phyloP scores from a whole-genome alignment of 78 protist genomes.

The Dictyostelium brefeldianum region DNA sequence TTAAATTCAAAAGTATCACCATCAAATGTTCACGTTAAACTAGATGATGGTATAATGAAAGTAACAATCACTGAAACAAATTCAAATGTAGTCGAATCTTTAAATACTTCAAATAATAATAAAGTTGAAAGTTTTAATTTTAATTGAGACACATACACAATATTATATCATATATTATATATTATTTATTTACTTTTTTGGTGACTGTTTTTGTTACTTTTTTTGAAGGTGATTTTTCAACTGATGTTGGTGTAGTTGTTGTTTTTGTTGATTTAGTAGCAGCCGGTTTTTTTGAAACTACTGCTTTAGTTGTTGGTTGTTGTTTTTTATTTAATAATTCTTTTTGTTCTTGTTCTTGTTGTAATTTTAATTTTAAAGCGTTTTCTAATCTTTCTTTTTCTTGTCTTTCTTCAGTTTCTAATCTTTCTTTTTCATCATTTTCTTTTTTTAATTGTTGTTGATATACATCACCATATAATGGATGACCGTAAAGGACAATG shows the following conservation, averaged over 20 bases:
- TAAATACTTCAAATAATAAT: not conserved
- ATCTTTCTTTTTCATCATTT: not conserved
- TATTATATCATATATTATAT: not conserved
- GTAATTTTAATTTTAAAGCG: not conserved
- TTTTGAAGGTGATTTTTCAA: not conserved
- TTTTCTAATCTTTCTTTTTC: not conserved
- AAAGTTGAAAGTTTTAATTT: not conserved
- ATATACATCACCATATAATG: conserved; percentile 17
- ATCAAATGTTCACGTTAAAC: not conserved
- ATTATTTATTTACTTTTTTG: conserved; percentile 9
- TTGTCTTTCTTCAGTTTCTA: not conserved
- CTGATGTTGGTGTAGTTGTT: not conserved
- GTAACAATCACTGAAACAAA: not conserved
- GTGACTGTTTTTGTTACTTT: not conserved
- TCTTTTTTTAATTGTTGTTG: conserved; percentile 11
- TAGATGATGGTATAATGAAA: not conserved
- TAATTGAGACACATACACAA: not conserved
- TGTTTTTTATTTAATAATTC: not conserved
- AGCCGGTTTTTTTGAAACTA: not conserved
- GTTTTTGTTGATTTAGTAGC: not conserved
- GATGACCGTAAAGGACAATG: conserved; percentile 68
- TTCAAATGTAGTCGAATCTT: not conserved
- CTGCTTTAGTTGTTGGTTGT: not conserved
- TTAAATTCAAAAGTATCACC: not conserved
- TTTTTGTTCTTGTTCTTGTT: not conserved